Conservation (phyloP, 768 basidiomycete genomes). For the Dioszegia crocea region DNA sequence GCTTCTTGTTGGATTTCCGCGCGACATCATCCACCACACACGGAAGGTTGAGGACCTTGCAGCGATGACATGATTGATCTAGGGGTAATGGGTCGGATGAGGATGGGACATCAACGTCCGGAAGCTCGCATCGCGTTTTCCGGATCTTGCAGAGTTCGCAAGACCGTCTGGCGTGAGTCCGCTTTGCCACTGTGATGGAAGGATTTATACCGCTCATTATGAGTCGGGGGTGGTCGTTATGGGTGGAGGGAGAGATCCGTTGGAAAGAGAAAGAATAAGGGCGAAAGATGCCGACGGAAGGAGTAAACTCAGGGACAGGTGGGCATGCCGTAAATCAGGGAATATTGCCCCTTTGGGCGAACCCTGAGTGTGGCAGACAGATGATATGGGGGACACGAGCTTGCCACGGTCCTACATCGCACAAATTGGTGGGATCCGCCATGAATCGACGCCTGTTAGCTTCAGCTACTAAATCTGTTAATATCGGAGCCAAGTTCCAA, state of each 20-base stretch:
- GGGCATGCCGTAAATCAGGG: too few species aligned
- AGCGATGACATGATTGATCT: slow-evolving; percentile 43
- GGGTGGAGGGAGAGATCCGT: neutral
- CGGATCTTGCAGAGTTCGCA: slow-evolving; percentile 44
- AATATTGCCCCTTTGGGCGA: too few species aligned
- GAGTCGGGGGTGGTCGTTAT: neutral
- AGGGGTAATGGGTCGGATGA: slow-evolving; percentile 20
- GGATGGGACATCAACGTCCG: slow-evolving; percentile 35
- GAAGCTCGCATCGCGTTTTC: slow-evolving; percentile 42
- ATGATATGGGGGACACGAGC: too few species aligned
- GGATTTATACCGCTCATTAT: neutral
- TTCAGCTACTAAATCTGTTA: too few species aligned
- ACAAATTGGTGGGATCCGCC: too few species aligned
- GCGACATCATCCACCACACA: slow-evolving; percentile 39
- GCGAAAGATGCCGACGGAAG: neutral
- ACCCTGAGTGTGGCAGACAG: too few species aligned
- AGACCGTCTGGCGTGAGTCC: slow-evolving; percentile 39
- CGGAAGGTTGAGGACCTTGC: slow-evolving; percentile 31
- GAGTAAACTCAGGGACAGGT: neutral
- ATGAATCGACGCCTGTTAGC: too few species aligned
- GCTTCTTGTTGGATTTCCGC: slow-evolving; percentile 13
- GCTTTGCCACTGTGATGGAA: slow-evolving; percentile 18
- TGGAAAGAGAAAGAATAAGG: neutral
- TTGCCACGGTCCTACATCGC: too few species aligned
- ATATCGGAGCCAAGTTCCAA: too few species aligned